Conservation (phyloP, 345 rosid species). For the Lepidium aucheri region DNA sequence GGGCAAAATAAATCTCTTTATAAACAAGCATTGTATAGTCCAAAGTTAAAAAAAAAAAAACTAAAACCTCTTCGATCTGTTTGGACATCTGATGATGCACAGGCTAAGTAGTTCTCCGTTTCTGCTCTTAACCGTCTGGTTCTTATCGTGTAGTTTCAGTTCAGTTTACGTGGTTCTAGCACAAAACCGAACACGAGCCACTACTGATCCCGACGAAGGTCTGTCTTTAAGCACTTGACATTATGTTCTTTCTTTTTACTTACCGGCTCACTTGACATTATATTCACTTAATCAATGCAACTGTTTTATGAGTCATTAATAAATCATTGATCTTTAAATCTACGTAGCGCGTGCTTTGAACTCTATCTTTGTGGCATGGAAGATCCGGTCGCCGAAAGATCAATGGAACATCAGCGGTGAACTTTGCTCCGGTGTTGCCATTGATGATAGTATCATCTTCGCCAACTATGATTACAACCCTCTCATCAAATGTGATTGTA, state of each 20-base stretch:
- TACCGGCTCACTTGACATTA: too few species aligned
- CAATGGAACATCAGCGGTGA: conserved; percentile 61
- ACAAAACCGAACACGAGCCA: conserved; percentile 5
- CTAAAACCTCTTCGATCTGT: not conserved
- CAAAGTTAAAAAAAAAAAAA: not conserved
- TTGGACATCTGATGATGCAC: not conserved
- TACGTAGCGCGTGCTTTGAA: conserved; percentile 15
- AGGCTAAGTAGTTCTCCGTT: not conserved
- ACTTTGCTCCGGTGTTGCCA: conserved; percentile 48
- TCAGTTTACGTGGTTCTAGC: conserved; percentile 2
- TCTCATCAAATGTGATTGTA: conserved; percentile 50
- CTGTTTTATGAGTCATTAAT: too few species aligned
- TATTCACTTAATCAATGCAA: too few species aligned
- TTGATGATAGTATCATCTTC: not conserved
- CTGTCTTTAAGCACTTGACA: not conserved
- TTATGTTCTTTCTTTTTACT: too few species aligned
- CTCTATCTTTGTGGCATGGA: conserved; percentile 22
- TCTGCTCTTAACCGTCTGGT: not conserved
- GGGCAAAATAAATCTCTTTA: not conserved
- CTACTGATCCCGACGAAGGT: conserved; percentile 21
- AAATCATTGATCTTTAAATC: too few species aligned
- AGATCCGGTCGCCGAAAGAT: not conserved
- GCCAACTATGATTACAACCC: too few species aligned
- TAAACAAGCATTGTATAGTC: too few species aligned
- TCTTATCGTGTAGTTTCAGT: not conserved